These are phyloP conservation scores for Globisporangium splendens DNA, from an alignment of 352 stramenopile genomes.

Conservation along the genomic window DNA sequence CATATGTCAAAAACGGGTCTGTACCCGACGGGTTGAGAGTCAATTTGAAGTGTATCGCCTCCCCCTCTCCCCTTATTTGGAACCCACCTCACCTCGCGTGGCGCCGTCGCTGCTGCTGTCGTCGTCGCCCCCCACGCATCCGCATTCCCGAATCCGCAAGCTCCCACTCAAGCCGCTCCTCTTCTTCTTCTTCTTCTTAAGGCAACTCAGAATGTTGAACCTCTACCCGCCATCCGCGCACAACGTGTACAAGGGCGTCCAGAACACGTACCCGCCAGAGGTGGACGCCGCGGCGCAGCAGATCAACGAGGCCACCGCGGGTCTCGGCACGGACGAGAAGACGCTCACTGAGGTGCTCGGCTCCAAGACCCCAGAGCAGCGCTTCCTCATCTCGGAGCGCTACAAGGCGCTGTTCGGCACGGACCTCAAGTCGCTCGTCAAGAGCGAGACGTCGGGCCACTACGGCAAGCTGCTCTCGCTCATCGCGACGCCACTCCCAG, in stretches of 20 bases:
- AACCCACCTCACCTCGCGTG: background rate
- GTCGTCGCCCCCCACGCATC: background rate
- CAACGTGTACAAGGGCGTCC: conserved; percentile 48
- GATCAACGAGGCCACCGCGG: conserved; percentile 65
- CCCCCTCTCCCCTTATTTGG: background rate
- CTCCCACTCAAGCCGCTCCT: conserved; percentile 4
- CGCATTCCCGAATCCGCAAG: conserved; percentile 30
- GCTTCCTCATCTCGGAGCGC: conserved; percentile 59
- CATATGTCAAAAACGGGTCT: background rate
- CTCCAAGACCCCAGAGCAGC: conserved; percentile 51
- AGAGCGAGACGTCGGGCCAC: conserved; percentile 61
- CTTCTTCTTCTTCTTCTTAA: background rate
- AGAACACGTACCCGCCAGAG: conserved; percentile 35
- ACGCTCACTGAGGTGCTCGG: conserved; percentile 38
- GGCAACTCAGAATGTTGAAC: conserved; percentile 54
- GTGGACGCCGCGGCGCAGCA: conserved; percentile 49
- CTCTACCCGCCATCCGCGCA: conserved; percentile 71
- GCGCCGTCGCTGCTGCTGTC: background rate
- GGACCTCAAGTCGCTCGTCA: conserved; percentile 51
- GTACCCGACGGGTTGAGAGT: background rate
- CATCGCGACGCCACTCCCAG: conserved; percentile 48
- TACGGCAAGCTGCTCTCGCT: conserved; percentile 64
- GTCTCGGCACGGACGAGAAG: conserved; percentile 64
- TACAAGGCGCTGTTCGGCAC: conserved; percentile 66
- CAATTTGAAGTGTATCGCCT: background rate